Percentiles rank a stretch among this genome's conserved stretches.
These are phyloP conservation scores for Tricholoma bakamatsutake DNA, from an alignment of 768 basidiomycete species.

Conservation along the genomic window DNA sequence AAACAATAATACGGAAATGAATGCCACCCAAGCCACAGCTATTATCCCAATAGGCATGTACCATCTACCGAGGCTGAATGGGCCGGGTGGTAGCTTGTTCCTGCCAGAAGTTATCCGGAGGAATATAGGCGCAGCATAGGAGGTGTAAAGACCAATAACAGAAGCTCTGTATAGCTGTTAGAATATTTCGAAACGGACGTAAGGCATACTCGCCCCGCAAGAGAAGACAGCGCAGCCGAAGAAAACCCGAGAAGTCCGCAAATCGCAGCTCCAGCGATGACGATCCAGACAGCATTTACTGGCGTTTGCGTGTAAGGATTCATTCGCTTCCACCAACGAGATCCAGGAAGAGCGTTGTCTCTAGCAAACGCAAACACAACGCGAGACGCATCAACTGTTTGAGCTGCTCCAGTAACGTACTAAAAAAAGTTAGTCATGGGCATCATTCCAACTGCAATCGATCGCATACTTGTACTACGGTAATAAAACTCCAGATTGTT, in stretches of 20 bases:
- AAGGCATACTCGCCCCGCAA: constrained; percentile 49
- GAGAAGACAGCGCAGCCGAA: constrained; percentile 52
- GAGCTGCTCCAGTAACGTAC: constrained; percentile 72
- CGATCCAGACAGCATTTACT: constrained; percentile 73
- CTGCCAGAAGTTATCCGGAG: constrained; percentile 67
- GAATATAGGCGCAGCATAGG: constrained; percentile 64
- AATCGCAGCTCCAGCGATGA: constrained; percentile 48
- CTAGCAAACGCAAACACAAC: constrained; percentile 73
- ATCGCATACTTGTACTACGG: constrained; percentile 42
- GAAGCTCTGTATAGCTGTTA: constrained; percentile 39
- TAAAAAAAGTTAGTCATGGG: constrained; percentile 15
- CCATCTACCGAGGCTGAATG: constrained; percentile 58
- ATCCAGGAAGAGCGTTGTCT: constrained; percentile 70
- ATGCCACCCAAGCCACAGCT: constrained; percentile 62
- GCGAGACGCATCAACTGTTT: constrained; percentile 69
- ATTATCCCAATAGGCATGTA: constrained; percentile 51
- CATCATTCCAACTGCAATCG: neutral
- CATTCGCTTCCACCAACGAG: constrained; percentile 62
- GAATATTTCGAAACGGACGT: neutral
- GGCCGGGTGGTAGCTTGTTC: constrained; percentile 49
- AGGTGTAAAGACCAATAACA: constrained; percentile 66
- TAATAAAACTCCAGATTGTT: constrained; percentile 64
- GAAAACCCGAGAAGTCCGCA: constrained; percentile 67
- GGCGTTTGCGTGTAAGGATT: constrained; percentile 58
- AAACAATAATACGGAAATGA: constrained; percentile 52